These are phyloP conservation scores for Scheffersomyces stipitis DNA, from an alignment of 805 yeast genomes.

Conservation along the genomic window DNA sequence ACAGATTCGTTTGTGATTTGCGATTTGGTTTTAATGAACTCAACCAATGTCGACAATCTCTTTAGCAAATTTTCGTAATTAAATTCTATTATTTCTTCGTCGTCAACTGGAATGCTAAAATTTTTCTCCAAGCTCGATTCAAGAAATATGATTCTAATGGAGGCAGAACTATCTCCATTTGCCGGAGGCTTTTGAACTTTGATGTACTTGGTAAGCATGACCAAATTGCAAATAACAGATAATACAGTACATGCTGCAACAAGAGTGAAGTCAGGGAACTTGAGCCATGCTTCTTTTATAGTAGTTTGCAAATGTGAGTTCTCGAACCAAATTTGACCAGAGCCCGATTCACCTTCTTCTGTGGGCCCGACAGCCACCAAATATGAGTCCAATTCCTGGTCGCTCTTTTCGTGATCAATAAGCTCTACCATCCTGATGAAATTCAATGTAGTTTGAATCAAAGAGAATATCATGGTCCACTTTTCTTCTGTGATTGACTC, in stretches of 20 bases:
- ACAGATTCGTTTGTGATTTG: constrained; percentile 6
- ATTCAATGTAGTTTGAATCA: constrained; percentile 28
- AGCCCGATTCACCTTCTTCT: constrained; percentile 23
- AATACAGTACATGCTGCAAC: constrained; percentile 15
- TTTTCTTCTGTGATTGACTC: constrained; percentile 15
- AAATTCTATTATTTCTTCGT: not conserved
- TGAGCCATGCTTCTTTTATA: constrained; percentile 16
- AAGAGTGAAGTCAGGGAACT: constrained; percentile 16
- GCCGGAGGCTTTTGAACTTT: constrained; percentile 2
- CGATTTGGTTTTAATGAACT: constrained; percentile 13
- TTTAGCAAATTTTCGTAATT: constrained; percentile 4
- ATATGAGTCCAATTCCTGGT: constrained; percentile 2
- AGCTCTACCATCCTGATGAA: constrained; percentile 35
- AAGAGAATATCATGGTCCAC: constrained; percentile 28
- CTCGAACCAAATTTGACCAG: too few relatives aligned
- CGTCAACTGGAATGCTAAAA: not conserved
- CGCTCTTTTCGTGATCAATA: constrained; percentile 20
- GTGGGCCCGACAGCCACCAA: constrained; percentile 11
- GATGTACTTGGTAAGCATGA: constrained; percentile 12
- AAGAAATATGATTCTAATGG: not conserved
- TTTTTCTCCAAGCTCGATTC: not conserved
- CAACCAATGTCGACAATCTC: constrained; percentile 8
- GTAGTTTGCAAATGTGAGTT: constrained; percentile 5
- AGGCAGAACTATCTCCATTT: not conserved
- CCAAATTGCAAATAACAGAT: constrained; percentile 16